These are phyloP conservation scores for Sporothrix sp. DNA, from an alignment of 2,329 filamentous ascomycete species.

Conservation along the genomic window DNA sequence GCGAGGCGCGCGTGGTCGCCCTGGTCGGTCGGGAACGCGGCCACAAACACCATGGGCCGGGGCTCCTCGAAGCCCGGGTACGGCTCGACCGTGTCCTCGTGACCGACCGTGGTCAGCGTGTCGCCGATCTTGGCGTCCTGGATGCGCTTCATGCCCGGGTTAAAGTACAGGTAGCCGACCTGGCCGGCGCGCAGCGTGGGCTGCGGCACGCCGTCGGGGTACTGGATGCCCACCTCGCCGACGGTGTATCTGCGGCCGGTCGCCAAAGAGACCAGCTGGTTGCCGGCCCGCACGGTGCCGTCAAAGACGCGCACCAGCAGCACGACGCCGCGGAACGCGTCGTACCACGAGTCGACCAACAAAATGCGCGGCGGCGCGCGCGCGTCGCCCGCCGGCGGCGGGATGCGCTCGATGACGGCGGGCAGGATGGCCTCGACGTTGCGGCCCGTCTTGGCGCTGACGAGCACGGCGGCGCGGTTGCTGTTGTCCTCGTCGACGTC, in stretches of 20 bases:
- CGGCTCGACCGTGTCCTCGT: conserved; percentile 64
- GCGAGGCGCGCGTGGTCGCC: conserved; percentile 77
- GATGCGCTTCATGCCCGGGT: conserved; percentile 94
- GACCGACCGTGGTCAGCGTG: conserved; percentile 77
- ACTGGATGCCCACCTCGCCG: conserved; percentile 94
- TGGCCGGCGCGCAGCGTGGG: conserved; percentile 76
- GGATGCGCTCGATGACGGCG: conserved; percentile 74
- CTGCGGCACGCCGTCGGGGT: conserved; percentile 78
- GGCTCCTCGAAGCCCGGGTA: conserved; percentile 93
- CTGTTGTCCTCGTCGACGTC: conserved; percentile 53
- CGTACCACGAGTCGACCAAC: conserved; percentile 97
- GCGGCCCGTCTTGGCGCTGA: conserved; percentile 88
- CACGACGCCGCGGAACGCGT: conserved; percentile 88
- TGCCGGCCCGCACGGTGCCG: conserved; percentile 70
- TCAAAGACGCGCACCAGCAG: conserved; percentile 87
- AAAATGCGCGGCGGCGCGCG: conserved; percentile 66
- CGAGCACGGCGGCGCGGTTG: conserved; percentile 44
- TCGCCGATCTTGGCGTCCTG: conserved; percentile 95
- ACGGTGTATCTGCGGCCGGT: conserved; percentile 86
- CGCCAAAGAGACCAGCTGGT: conserved; percentile 77
- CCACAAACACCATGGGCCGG: conserved; percentile 98
- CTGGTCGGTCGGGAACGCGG: conserved; percentile 89
- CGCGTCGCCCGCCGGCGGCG: conserved; percentile 65
- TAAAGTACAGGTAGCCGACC: conserved; percentile 94
- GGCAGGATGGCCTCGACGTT: conserved; percentile 80